phyloP scores from a whole-genome alignment of 306 rosid genomes.

The Castanea crenata region DNA sequence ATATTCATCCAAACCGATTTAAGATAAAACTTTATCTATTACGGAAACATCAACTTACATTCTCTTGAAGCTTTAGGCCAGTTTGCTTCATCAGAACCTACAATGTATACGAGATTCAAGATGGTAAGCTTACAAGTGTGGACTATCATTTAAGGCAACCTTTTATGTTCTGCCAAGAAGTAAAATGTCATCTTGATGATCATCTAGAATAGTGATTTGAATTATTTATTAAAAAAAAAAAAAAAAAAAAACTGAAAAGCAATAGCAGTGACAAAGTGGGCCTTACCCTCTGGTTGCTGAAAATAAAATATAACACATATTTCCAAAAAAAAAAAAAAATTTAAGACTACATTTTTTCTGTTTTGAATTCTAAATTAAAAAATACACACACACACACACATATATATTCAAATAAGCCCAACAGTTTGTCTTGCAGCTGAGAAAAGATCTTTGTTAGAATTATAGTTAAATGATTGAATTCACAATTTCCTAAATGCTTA shows the following conservation, averaged over 20 bases:
- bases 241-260: not conserved
- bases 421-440: not conserved
- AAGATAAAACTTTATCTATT: no score
- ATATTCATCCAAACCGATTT: no score
- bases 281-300: not conserved
- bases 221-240: no score
- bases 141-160: conserved; percentile 18
- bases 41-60: conserved; percentile 49
- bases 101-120: conserved; percentile 19
- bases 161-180: not conserved
- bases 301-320: not conserved
- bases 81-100: conserved; percentile 92
- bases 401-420: not conserved
- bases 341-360: no score
- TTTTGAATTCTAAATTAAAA: not conserved
- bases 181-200: not conserved
- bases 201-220: not conserved
- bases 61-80: conserved; percentile 70
- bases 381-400: not conserved
- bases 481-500: not conserved
- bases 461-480: not conserved
- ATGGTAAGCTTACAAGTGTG: conserved; percentile 18
- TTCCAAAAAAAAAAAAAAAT: no score
- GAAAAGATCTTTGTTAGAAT: not conserved
- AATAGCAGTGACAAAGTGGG: not conserved